These are phyloP conservation scores for Puccinellia tenuiflora DNA, from an alignment of 176 grass and related monocot genomes.

Conservation along the genomic window DNA sequence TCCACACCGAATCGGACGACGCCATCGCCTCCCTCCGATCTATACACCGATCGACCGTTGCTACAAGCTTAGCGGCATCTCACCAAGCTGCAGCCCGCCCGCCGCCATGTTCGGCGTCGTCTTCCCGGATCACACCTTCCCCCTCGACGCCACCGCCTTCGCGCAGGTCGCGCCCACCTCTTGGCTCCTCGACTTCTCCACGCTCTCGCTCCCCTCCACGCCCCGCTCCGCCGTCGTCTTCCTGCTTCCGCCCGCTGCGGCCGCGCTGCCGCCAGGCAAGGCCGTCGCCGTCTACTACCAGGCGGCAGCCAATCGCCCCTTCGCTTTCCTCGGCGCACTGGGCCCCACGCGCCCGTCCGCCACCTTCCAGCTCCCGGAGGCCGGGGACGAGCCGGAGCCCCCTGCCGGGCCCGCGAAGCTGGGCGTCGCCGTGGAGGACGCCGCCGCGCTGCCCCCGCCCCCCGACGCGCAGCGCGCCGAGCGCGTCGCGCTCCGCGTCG, in stretches of 20 bases:
- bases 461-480: constrained; percentile 66
- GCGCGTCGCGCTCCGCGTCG: constrained; percentile 67
- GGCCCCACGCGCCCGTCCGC: constrained; percentile 63
- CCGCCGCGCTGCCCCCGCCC: constrained; percentile 59
- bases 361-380: constrained; percentile 59
- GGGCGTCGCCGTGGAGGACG: constrained; percentile 72
- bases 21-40: neutral
- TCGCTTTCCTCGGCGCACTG: constrained; percentile 73
- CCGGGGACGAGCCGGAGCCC: constrained; percentile 47
- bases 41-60: neutral
- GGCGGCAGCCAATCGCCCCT: constrained; percentile 51
- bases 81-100: neutral
- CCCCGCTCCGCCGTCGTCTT: constrained; percentile 60
- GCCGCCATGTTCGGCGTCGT: constrained; percentile 80
- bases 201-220: constrained; percentile 33
- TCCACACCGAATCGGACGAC: neutral
- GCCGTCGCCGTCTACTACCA: constrained; percentile 79
- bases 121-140: constrained; percentile 80
- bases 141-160: constrained; percentile 67
- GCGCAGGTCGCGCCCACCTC: constrained; percentile 69
- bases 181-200: constrained; percentile 74
- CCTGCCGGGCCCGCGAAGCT: constrained; percentile 55
- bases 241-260: constrained; percentile 51
- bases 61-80: constrained; percentile 8
- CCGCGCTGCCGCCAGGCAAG: constrained; percentile 67